These are phyloP conservation scores for Retiboletus fuscus DNA, from an alignment of 1,284 basidiomycete genomes.

Conservation along the genomic window DNA sequence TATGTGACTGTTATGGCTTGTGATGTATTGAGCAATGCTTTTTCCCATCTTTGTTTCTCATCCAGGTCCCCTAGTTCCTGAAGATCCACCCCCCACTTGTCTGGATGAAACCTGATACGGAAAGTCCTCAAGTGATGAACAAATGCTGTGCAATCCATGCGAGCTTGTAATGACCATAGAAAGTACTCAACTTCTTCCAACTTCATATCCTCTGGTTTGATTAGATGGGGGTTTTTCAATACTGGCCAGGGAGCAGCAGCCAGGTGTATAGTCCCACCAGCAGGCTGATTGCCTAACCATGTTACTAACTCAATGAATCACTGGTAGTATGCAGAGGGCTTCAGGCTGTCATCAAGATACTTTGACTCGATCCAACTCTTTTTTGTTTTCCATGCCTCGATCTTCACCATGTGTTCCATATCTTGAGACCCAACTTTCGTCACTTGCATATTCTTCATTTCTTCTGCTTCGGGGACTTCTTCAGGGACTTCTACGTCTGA, in stretches of 20 bases:
- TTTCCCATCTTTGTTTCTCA: no score
- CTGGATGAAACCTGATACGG: conserved; percentile 2
- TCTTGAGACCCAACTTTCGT: neutral
- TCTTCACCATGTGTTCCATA: neutral
- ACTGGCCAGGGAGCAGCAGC: conserved; percentile 7
- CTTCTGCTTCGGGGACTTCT: no score
- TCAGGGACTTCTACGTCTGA: neutral
- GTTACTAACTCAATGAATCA: neutral
- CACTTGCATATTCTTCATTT: no score
- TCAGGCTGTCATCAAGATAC: neutral
- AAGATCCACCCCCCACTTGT: neutral
- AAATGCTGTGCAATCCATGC: neutral
- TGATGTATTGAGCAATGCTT: no score
- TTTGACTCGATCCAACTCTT: neutral
- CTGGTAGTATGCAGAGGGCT: neutral
- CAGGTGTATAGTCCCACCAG: neutral
- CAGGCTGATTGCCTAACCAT: neutral
- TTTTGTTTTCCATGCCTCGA: conserved; percentile 6
- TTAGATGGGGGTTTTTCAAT: neutral
- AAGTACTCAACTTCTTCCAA: neutral
- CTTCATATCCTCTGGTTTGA: neutral
- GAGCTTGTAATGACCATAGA: neutral
- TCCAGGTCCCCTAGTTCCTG: neutral
- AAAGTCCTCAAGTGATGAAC: neutral
- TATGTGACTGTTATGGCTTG: no score